Evolutionary conservation across 148 eudicot genomes (phyloP), one percentile per base, ranked within the genome.

Genomic region (Chenopodium quinoa): DNA sequence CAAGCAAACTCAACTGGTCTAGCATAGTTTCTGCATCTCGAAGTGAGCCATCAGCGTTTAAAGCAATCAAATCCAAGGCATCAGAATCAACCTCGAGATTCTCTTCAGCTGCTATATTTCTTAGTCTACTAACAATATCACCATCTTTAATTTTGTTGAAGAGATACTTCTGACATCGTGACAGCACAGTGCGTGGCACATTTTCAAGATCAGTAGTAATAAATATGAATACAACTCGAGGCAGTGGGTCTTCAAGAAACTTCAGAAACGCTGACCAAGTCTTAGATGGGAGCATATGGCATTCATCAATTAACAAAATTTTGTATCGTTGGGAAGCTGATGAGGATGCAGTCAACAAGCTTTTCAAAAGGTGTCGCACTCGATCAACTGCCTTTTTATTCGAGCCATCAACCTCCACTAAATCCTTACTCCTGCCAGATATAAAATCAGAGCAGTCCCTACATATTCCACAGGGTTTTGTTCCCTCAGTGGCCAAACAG

Each of bases 11-110:
- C 90, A 96, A 85, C 90, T 96, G 99, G 64, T 96, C 99, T 77
- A 96, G 68, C 97, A 96, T 96, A 54, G 98, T 96, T 85, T 96
- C 98, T 66, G 99, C 99, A 83, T 96, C 99, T 77, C 95, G 91
- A 79, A 93, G 89, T 40, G 98, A 93, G 60, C 99, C 99, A 88
- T 96, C 98, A 65, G 98, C 95, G 86, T 96, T 96, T 66, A 87
- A 65, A 79, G 97, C 97, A 89, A 96, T 93, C 88, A 96, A 82
- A 80, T 93, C 92, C 87, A 96, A 83, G 50, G 99, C 99, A 83
- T 93, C 94, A n/a, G 90, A 71, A 34, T 93, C 97, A 56, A 92
- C 97, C 82, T 93, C 93, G 23, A 93, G 86, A 77, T 86, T 87
- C 89, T 93, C 98, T 72, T 91, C 95, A 63, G 75, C 79, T 19